Evolutionary conservation across 805 yeast genomes (phyloP).

Genomic region (Spathaspora girioi): DNA sequence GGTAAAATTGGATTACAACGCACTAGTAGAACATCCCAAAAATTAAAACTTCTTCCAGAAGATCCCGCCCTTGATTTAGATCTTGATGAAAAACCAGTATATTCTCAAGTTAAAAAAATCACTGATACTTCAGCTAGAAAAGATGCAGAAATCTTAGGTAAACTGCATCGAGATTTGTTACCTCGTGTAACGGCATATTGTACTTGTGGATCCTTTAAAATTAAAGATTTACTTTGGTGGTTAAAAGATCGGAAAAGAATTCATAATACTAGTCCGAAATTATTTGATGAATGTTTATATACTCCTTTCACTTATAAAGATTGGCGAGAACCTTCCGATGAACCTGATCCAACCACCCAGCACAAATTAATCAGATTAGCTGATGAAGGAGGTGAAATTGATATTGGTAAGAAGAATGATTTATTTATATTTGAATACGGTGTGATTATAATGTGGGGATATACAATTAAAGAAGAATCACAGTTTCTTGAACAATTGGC

Average conservation of each 20-base stretch:
- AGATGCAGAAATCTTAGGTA: slow-evolving; percentile 92
- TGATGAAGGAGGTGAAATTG: slow-evolving; percentile 94
- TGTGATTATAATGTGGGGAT: slow-evolving; percentile 97
- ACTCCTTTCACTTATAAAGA: slow-evolving; percentile 84
- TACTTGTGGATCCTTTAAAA: slow-evolving; percentile 87
- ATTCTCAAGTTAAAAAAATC: slow-evolving; percentile 79
- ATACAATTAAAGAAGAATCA: slow-evolving; percentile 75
- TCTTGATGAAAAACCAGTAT: slow-evolving; percentile 39
- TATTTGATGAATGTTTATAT: slow-evolving; percentile 92
- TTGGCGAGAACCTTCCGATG: slow-evolving; percentile 47
- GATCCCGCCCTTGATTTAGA: slow-evolving; percentile 22
- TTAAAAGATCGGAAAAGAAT: slow-evolving; percentile 69
- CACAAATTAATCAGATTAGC: slow-evolving; percentile 61
- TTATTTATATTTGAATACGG: slow-evolving; percentile 93
- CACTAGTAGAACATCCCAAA: slow-evolving; percentile 70
- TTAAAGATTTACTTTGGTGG: slow-evolving; percentile 86
- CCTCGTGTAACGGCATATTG: slow-evolving; percentile 97
- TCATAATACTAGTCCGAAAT: slow-evolving; percentile 76
- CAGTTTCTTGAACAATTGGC: slow-evolving; percentile 81
- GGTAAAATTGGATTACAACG: slow-evolving; percentile 67
- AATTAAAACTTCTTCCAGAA: slow-evolving; percentile 63
- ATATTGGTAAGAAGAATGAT: slow-evolving; percentile 77
- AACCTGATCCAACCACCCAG: slow-evolving; percentile 10
- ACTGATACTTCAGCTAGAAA: slow-evolving; percentile 85
- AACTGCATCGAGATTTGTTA: slow-evolving; percentile 73